Evolutionary conservation across 768 basidiomycete genomes (phyloP), one percentile per base, ranked within the genome.

Genomic region (Auricularia heimuer): DNA sequence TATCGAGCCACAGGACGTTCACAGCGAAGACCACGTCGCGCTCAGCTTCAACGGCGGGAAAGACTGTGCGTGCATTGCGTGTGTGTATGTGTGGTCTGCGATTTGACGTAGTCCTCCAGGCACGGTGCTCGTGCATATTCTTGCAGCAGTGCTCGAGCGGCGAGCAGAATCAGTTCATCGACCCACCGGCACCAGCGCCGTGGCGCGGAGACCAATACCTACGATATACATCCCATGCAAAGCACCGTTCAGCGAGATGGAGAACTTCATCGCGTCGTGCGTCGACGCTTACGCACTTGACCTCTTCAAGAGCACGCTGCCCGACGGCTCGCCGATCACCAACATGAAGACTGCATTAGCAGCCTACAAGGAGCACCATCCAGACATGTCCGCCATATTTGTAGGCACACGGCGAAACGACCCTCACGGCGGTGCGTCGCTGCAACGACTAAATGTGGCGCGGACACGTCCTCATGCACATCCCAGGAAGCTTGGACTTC

Each of bases 1-100:
- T 62, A 24, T 65, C 18, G 37, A 21, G 16, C 60, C 61, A 61
- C 51, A n/a, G 11, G n/a, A 29, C 63, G 29, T 21, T 4, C 45
- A 37, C 61, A 91, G 92, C 62, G 80, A 83, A 71, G 84, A 88
- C 42, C 78, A 81, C 64, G 77, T 94, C 3, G 88, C 94, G 2
- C 80, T 99, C 66, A 97, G 94, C 75, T 99, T 98, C 78, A 99
- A 98, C 69, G 97, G 97, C 10, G 97, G 97, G 63, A 99, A 99
- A 75, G 97, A 99, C 73, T 99, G 97, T 96, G 71, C 70, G 87
- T 79, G 14, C 34, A 14, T n/a, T 29, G 6, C 61, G 65, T 39
- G 36, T 16, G 21, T 29, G 6, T 60, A 65, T 39, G 62, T 65
- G 58, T 1, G 65, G 36, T 63, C n/a, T 44, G 36, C 12, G 29